Base-by-base conservation (phyloP, 2,329 filamentous ascomycete species). In the Fusarium tuaranense region DNA sequence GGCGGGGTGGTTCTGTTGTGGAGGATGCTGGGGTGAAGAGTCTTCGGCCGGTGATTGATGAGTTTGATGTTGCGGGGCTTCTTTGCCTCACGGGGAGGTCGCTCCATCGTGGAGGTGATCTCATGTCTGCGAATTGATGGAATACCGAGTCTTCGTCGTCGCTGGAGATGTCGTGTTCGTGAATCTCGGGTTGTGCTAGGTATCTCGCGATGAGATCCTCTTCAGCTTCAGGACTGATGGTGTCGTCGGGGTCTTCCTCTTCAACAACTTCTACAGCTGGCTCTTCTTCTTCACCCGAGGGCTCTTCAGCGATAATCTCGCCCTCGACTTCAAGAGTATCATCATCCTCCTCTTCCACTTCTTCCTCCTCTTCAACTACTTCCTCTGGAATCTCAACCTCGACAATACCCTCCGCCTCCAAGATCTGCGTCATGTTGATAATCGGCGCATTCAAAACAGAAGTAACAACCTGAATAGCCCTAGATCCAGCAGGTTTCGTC, bases 381-480 rank as follows among this genome's bases (percentile, higher is more conserved):
- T 32, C 58, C 7, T 39, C 22, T 4, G 73, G 75, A 2, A 73
- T 67, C 0, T 67, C 38, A 2, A 66, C 71, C 7, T 77, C 73
- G 2, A 77, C 61, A 53, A 77, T 69, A 10, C 76, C 76, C 53
- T 78, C 73, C 1, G 67, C 71, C 5, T 77, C 75, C 1, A 78
- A 36, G 3, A 78, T 73, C 55, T 71, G 71, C 0, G 46, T 3
- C 53, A 78, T 67, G 25, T 66, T 74, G n/a, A 74, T 65, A 5
- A 69, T 64, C 20, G 72, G 68, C 1, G 74, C 71, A 20, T 74
- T 78, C 2, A 78, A 38, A 3, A 78, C 55, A 1, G 69, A 51
- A 2, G 39, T 58, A 2, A 78, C 65, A 3, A 76, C 69, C 18
- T 71, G 68, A 1, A 73, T 32, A 5, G 72, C 74, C 8, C 62